Evolutionary conservation across 2,329 filamentous ascomycete genomes (phyloP), one percentile per base, ranked within the genome.

Genomic region (Pseudogymnoascus sp.): DNA sequence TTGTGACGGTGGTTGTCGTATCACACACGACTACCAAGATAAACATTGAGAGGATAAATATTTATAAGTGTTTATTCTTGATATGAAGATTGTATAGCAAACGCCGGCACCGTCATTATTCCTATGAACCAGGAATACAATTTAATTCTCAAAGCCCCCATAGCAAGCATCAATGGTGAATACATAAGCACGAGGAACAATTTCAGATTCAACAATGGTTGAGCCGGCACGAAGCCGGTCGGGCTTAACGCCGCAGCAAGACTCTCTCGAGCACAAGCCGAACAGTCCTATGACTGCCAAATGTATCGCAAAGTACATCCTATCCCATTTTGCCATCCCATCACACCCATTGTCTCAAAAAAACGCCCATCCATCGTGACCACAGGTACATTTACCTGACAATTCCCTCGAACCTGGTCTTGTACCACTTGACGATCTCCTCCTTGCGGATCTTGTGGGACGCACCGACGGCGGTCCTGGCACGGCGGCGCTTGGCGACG

Each of bases 371-470:
- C 58, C 62, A 64, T 61, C 60, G 34, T 45, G 45, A 63, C 39
- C 12, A 37, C 39, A 61, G 45, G 28, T 34, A 66, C 8, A 63
- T 85, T 90, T 95, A 97, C 83, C 94, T 88, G 81, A 99, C 90
- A 76, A 97, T 97, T 76, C 92, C 94, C 77, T 97, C 91, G 86
- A 96, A 96, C 79, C 91, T 86, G 21, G 83, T 85, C 83, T 89
- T 89, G 84, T 88, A 99, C 94, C 94, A 99, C 83, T 92, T 95
- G 81, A 97, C 80, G 74, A 92, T 96, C 86, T 99, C 94, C 67
- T 84, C 79, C 75, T 91, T 88, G 85, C 85, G 90, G 86, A 99
- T 96, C 75, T 86, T 85, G 89, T 99, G 94, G 78, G 79, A 82
- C 74, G 89, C 76, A 74, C 94, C 94, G 75, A 99, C 87, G 73